A percentile compares a stretch with the other conserved stretches of the same genome.
phyloP scores from a whole-genome alignment of 2,329 filamentous ascomycete species.

The Venturia carpophila region DNA sequence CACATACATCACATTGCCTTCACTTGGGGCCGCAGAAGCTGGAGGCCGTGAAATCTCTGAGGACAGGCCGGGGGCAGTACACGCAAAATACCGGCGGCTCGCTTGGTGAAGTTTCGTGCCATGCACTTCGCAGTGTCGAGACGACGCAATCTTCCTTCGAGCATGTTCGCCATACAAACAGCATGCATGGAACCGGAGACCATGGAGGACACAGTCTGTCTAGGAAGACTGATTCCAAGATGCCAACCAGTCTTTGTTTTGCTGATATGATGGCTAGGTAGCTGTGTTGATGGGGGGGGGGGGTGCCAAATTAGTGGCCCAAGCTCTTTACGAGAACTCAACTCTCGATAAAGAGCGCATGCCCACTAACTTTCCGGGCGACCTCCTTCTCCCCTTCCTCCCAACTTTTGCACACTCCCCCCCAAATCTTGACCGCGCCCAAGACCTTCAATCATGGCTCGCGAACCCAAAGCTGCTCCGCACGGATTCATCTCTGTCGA shows the following conservation, averaged over 20 bases:
- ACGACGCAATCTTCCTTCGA: background rate
- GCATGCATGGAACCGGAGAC: too few relatives aligned
- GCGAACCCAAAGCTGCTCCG: background rate
- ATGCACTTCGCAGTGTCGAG: background rate
- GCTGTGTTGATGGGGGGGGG: too few relatives aligned
- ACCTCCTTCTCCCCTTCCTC: background rate
- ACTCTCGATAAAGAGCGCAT: background rate
- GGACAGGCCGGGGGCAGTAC: background rate
- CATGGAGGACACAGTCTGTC: too few relatives aligned
- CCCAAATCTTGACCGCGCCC: background rate
- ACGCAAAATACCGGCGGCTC: background rate
- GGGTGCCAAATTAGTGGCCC: too few relatives aligned
- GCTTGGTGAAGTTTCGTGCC: background rate
- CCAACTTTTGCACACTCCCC: background rate
- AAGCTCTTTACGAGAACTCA: too few relatives aligned
- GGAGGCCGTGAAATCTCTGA: background rate
- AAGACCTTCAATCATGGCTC: background rate
- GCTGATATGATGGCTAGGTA: background rate
- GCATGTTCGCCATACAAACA: background rate
- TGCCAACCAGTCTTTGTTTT: background rate
- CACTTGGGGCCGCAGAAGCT: too few relatives aligned
- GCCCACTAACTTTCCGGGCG: background rate
- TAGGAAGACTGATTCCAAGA: background rate
- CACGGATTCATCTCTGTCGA: conserved; percentile 34
- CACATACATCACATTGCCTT: background rate